Evolutionary conservation across 1,284 basidiomycete species (phyloP).

Genomic region (Retiboletus flavoniger): DNA sequence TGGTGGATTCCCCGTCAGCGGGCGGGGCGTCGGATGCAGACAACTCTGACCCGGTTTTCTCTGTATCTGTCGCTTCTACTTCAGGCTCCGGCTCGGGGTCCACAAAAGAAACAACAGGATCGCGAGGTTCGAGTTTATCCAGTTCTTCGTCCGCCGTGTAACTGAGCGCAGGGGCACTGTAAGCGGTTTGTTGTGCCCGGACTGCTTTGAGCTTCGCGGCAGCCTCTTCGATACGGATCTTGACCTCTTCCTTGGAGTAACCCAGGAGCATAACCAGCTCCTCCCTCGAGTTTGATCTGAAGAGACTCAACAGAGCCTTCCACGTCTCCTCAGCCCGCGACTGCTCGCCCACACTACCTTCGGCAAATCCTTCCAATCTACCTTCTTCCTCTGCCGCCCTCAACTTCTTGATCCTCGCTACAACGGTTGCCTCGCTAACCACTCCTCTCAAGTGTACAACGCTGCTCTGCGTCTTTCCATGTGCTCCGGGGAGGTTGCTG

Average conservation of each 20-base stretch:
- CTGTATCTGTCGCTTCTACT: slow-evolving; percentile 39
- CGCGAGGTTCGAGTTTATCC: slow-evolving; percentile 46
- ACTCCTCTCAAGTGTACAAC: slow-evolving; percentile 77
- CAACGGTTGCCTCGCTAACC: slow-evolving; percentile 75
- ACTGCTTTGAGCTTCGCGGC: slow-evolving; percentile 68
- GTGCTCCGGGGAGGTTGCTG: slow-evolving; percentile 68
- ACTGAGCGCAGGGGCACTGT: slow-evolving; percentile 30
- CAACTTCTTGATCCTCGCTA: slow-evolving; percentile 76
- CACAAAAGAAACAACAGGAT: slow-evolving; percentile 75
- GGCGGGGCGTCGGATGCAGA: slow-evolving; percentile 69
- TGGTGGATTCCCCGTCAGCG: slow-evolving; percentile 74
- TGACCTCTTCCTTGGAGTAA: slow-evolving; percentile 89
- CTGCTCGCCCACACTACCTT: slow-evolving; percentile 47
- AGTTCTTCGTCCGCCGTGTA: slow-evolving; percentile 42
- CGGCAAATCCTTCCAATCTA: slow-evolving; percentile 63
- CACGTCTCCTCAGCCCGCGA: slow-evolving; percentile 61
- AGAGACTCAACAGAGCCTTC: slow-evolving; percentile 88
- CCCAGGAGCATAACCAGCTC: slow-evolving; percentile 91
- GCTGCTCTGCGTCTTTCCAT: slow-evolving; percentile 76
- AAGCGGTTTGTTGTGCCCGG: slow-evolving; percentile 25
- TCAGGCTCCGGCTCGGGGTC: slow-evolving; percentile 58
- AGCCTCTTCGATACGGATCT: slow-evolving; percentile 77
- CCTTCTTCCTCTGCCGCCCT: slow-evolving; percentile 67
- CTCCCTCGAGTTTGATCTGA: slow-evolving; percentile 85
- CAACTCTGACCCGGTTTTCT: slow-evolving; percentile 73